Conservation (phyloP, 805 yeast species). For the Kazachstania viticola region DNA sequence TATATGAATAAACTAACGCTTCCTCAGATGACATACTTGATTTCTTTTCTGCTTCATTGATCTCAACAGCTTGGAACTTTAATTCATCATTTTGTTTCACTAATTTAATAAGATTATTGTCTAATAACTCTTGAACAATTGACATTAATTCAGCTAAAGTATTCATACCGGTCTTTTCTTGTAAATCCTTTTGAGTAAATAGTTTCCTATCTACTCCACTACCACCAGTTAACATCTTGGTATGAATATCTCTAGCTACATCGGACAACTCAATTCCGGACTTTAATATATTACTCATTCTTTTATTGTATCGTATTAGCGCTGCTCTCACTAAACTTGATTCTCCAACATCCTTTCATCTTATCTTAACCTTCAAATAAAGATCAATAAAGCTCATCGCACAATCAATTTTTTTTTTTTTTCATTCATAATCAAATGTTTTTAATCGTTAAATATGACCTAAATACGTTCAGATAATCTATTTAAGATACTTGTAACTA, state of each 20-base stretch:
- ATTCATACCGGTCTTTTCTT: slow-evolving; percentile 33
- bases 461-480: too few relatives aligned
- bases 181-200: slow-evolving; percentile 62
- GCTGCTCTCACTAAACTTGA: too few relatives aligned
- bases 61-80: slow-evolving; percentile 63
- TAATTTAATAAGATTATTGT: slow-evolving; percentile 54
- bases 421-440: too few relatives aligned
- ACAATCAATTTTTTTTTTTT: not conserved
- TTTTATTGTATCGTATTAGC: too few relatives aligned
- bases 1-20: slow-evolving; percentile 79
- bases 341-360: too few relatives aligned
- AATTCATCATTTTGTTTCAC: slow-evolving; percentile 56
- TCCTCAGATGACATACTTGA: slow-evolving; percentile 77
- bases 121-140: slow-evolving; percentile 40
- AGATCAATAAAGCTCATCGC: slow-evolving; percentile 5
- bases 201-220: slow-evolving; percentile 37
- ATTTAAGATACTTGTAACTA: too few relatives aligned
- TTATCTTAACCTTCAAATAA: too few relatives aligned
- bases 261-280: slow-evolving; percentile 19
- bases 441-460: too few relatives aligned
- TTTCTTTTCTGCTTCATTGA: slow-evolving; percentile 65
- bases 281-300: not conserved
- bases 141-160: slow-evolving; percentile 35
- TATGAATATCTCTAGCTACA: slow-evolving; percentile 48
- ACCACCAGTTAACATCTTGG: slow-evolving; percentile 43